Evolutionary conservation across 257 asterid genomes (phyloP), one percentile per base, ranked within the genome.

Genomic region (Penstemon newberryi): DNA sequence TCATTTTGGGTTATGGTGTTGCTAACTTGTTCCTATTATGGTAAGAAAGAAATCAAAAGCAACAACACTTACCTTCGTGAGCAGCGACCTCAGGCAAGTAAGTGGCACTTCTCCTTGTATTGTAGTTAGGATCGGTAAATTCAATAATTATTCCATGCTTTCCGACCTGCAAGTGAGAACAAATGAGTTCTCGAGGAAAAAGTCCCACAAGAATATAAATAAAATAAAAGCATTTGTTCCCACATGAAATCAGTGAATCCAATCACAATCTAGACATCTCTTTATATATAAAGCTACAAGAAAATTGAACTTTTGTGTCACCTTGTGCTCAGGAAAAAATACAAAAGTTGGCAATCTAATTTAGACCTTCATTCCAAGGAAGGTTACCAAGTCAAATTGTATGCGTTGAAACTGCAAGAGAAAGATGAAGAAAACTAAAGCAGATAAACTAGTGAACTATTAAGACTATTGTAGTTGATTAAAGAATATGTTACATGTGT

Each of bases 61-160:
- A 45, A 10, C 38, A 67, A 19, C 60, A 65, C 54, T 71, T 70
- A 91, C 99, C 97, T 91, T 91, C 99, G 71, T 94, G 97, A 70
- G 96, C 92, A 67, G 97, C 96, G 63, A 94, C 87, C 83, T 94
- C 99, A 46, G 99, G 97, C 80, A 94, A 89, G 84, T 94, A 94
- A 36, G 99, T 94, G 73, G 96, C 99, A 56, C 87, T 91, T 75
- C 96, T 89, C 83, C 78, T 67, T 18, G 79, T 76, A 65, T 80
- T 83, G 69, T 85, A 78, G 66, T 76, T 80, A 63, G 96, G 95
- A 70, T 91, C 99, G 37, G 87, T 84, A 74, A 94, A 94, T 80
- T 94, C 99, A 76, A 94, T 91, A 64, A 91, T 91, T 74, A 94
- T 87, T 37, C 99, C 99, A 72, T 94, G 96, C 80, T 75, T 89